Conservation (phyloP, 2,329 filamentous ascomycete genomes). For the Ceratocystis lukuohia region DNA sequence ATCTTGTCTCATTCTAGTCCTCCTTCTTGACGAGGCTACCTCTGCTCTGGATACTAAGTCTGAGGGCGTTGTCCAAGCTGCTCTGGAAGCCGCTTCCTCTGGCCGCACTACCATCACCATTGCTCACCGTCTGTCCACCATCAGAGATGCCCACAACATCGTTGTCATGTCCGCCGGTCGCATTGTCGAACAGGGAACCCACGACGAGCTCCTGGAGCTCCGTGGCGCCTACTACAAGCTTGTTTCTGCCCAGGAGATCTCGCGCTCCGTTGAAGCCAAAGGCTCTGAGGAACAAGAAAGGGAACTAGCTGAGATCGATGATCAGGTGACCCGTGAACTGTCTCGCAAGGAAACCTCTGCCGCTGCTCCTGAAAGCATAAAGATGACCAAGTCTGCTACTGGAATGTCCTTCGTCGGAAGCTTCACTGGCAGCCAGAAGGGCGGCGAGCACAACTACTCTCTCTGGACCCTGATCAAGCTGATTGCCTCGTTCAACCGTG, state of each 20-base stretch:
- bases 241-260: constrained; percentile 78
- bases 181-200: constrained; percentile 88
- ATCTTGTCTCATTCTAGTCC: constrained; percentile 32
- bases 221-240: constrained; percentile 68
- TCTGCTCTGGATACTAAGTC: constrained; percentile 88
- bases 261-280: constrained; percentile 33
- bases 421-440: constrained; percentile 33
- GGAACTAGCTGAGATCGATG: constrained; percentile 22
- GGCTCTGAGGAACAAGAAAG: constrained; percentile 39
- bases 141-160: constrained; percentile 88
- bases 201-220: constrained; percentile 60
- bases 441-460: constrained; percentile 42
- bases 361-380: constrained; percentile 49
- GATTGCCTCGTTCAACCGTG: constrained; percentile 64
- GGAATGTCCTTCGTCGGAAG: constrained; percentile 53
- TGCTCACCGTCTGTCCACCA: constrained; percentile 87
- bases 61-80: constrained; percentile 86
- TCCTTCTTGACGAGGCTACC: constrained; percentile 90
- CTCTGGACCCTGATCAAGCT: constrained; percentile 66
- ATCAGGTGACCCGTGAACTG: constrained; percentile 33
- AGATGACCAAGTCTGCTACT: constrained; percentile 51
- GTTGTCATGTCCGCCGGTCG: constrained; percentile 75
- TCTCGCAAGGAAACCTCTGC: constrained; percentile 30
- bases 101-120: constrained; percentile 93
- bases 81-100: constrained; percentile 70